Evolutionary conservation across 1,284 basidiomycete genomes (phyloP).

Genomic region (Cystobasidium sp.): DNA sequence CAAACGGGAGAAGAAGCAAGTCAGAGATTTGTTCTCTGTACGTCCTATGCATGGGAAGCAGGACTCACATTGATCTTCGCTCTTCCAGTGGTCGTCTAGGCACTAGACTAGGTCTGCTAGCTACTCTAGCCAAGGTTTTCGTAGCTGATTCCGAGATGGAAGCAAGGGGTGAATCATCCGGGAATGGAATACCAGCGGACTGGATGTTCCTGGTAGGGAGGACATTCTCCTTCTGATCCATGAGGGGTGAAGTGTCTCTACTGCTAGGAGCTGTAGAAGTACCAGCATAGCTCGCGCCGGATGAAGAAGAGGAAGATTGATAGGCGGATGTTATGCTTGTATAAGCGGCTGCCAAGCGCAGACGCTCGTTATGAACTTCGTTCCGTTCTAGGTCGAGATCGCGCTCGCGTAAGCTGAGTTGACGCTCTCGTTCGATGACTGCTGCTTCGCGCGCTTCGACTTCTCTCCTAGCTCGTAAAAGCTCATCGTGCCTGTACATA

Average conservation of each 20-base stretch:
- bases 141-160: conserved; percentile 38
- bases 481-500: conserved; percentile 24
- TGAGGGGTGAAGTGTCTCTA: conserved; percentile 37
- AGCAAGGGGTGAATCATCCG: conserved; percentile 15
- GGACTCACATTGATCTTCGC: conserved; percentile 47
- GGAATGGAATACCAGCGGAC: conserved; percentile 7
- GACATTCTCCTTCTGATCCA: conserved; percentile 40
- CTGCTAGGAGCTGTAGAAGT: conserved; percentile 38
- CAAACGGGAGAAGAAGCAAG: background rate
- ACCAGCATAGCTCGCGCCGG: conserved; percentile 13
- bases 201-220: conserved; percentile 39
- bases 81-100: conserved; percentile 52
- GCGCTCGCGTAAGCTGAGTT: conserved; percentile 55
- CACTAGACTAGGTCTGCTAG: conserved; percentile 53
- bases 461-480: conserved; percentile 10
- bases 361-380: conserved; percentile 45
- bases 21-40: background rate
- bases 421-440: conserved; percentile 65
- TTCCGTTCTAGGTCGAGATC: conserved; percentile 45
- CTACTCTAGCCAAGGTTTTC: conserved; percentile 47
- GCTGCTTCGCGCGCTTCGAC: conserved; percentile 63
- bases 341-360: conserved; percentile 22
- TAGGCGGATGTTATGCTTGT: conserved; percentile 12
- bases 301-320: conserved; percentile 38
- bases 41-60: too few species aligned